Conservation (phyloP, 2,329 filamentous ascomycete species). For the Monosporascus sp. region DNA sequence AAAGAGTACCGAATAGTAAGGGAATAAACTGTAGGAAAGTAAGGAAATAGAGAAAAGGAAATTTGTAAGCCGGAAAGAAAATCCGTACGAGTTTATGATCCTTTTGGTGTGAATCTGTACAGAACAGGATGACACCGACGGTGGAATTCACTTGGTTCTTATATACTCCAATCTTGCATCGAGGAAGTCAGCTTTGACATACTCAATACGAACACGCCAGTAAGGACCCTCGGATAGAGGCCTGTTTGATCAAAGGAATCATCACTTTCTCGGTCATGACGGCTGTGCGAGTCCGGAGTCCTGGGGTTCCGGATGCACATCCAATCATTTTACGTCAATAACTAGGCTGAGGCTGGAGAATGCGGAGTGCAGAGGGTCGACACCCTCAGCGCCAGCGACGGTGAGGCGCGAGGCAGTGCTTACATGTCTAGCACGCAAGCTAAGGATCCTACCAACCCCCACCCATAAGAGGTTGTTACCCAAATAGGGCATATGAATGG, state of each 20-base stretch:
- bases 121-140: not conserved
- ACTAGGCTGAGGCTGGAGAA: not conserved
- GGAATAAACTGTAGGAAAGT: constrained; percentile 7
- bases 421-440: not conserved
- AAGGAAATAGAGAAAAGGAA: constrained; percentile 6
- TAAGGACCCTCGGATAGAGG: too few species aligned
- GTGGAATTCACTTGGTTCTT: constrained; percentile 5
- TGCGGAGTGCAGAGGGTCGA: not conserved
- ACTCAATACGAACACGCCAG: not conserved
- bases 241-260: not conserved
- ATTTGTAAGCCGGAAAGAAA: constrained; percentile 6
- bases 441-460: not conserved
- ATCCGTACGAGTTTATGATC: constrained; percentile 1
- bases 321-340: not conserved
- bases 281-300: not conserved
- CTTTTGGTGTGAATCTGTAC: constrained; percentile 1
- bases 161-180: constrained; percentile 4
- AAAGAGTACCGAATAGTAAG: constrained; percentile 7
- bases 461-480: not conserved
- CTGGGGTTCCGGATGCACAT: not conserved
- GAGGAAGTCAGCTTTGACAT: not conserved
- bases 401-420: not conserved
- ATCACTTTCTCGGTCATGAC: not conserved
- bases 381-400: not conserved
- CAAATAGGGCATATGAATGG: not conserved